Evolutionary conservation across 768 basidiomycete genomes (phyloP), one percentile per base, ranked within the genome.

Genomic region (Boletus coccyginus): DNA sequence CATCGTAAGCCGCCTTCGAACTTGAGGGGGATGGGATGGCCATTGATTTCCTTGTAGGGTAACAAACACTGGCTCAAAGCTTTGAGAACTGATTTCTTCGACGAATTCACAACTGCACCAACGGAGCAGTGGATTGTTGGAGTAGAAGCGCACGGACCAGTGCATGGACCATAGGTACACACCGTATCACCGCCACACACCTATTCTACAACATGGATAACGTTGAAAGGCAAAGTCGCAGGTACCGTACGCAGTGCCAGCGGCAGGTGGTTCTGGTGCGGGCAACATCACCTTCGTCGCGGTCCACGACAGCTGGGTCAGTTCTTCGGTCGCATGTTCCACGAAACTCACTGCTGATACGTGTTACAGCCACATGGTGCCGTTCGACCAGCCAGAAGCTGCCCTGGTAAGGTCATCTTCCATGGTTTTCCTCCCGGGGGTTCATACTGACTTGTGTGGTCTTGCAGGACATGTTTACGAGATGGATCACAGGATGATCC

Each of bases 231-330:
- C 31, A 78, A 77, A 62, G 60, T 76, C 5, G 87, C 81, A 8
- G 94, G 94, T 3, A 77, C 80, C 49, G 86, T 92, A 13, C 82
- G 89, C 55, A 79, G 78, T 42, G 88, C 90, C 3, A 89, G 86
- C 42, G 83, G 85, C 5, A n/a, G 76, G 74, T 17, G 81, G 82
- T 3, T 78, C 76, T 56, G 78, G 81, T 12, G 88, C 89, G 5
- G 92, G 93, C n/a, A 93, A 92, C 62, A 77, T 93, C 46, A 92
- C 92, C 0, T 94, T 89, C 58, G 88, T 92, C 12, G 79, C 79
- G 40, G 79, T 96, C 35, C 75, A 82, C 62, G 86, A 90, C 62
- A n/a, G 91, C 94, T 31, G 94, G 94, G 81, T 94, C 72, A 61
- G 86, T 73, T 9, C 31, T 54, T 50, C 32, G 19, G 36, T 17